Conservation (phyloP, 352 stramenopile genomes). For the Globisporangium cylindrosporum region DNA sequence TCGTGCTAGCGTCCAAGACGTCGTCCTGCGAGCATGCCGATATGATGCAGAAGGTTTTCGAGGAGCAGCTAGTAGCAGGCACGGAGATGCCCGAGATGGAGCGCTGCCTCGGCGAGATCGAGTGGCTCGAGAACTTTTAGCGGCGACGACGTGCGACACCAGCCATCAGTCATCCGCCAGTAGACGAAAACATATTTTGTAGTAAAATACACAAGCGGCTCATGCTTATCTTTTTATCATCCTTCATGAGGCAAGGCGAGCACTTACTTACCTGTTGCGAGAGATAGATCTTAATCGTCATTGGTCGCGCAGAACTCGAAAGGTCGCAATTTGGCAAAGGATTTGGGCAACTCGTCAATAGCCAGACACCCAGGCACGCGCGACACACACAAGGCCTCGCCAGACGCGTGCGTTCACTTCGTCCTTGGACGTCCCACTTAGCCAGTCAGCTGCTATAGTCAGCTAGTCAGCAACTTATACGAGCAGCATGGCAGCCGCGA, state of each 20-base stretch:
- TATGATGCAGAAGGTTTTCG: conserved; percentile 51
- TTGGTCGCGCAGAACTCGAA: background rate
- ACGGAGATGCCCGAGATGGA: conserved; percentile 65
- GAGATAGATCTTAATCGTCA: background rate
- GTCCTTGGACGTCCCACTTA: background rate
- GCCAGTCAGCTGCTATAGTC: background rate
- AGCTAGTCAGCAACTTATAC: background rate
- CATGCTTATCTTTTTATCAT: background rate
- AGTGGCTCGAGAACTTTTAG: conserved; percentile 83
- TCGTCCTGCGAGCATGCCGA: conserved; percentile 41
- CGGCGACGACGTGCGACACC: background rate
- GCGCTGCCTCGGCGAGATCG: conserved; percentile 50
- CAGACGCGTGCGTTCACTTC: background rate
- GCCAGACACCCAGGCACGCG: background rate
- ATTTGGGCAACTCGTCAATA: too few species aligned
- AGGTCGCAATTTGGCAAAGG: background rate
- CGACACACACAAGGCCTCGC: background rate
- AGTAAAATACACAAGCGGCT: background rate
- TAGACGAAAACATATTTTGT: conserved; percentile 3
- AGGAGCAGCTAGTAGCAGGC: conserved; percentile 43
- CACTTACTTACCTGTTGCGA: too few species aligned
- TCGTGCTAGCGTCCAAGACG: conserved; percentile 73
- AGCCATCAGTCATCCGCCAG: too few species aligned
- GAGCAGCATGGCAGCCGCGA: background rate
- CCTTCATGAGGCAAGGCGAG: too few species aligned